Percentiles rank a stretch among this genome's conserved stretches.
Evolutionary conservation across 2,329 filamentous ascomycete genomes (phyloP).

Genomic region (Pseudocercospora fuligena): DNA sequence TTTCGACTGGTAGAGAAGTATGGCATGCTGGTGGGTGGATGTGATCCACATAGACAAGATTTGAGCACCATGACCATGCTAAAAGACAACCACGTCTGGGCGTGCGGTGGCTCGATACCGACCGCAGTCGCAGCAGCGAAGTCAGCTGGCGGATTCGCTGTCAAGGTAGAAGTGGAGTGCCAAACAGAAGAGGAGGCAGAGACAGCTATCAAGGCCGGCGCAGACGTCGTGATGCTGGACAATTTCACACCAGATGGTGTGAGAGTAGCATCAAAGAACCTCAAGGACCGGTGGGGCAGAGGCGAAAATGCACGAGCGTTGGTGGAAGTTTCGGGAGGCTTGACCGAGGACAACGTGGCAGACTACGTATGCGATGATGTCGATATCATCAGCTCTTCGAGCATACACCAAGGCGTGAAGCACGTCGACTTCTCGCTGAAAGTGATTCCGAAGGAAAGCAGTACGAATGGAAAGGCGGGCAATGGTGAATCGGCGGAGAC

Average conservation of each 20-base stretch:
- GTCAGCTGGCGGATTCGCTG: conserved; percentile 80
- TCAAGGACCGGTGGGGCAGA: conserved; percentile 78
- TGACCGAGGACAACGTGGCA: conserved; percentile 83
- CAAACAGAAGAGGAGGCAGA: conserved; percentile 86
- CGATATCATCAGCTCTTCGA: conserved; percentile 94
- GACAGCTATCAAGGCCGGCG: conserved; percentile 86
- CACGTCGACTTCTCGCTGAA: conserved; percentile 97
- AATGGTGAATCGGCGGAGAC: conserved; percentile 30
- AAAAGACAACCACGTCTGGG: conserved; percentile 99
- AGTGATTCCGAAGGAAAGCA: conserved; percentile 60
- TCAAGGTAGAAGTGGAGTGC: conserved; percentile 97
- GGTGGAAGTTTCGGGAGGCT: conserved; percentile 88
- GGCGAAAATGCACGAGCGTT: conserved; percentile 67
- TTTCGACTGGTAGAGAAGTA: conserved; percentile 98
- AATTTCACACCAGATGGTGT: conserved; percentile 87
- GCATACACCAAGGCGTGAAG: conserved; percentile 92
- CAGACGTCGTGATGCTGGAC: conserved; percentile 96
- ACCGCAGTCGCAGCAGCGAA: conserved; percentile 84
- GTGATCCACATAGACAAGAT: conserved; percentile 90
- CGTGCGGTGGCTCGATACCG: conserved; percentile 78
- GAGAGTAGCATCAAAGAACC: conserved; percentile 70
- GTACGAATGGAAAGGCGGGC: conserved; percentile 30
- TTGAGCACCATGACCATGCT: conserved; percentile 93
- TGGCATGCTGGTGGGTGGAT: conserved; percentile 92
- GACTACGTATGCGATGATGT: conserved; percentile 81